phyloP scores from a whole-genome alignment of 2,329 filamentous ascomycete species.

The Beauveria pseudobassiana region DNA sequence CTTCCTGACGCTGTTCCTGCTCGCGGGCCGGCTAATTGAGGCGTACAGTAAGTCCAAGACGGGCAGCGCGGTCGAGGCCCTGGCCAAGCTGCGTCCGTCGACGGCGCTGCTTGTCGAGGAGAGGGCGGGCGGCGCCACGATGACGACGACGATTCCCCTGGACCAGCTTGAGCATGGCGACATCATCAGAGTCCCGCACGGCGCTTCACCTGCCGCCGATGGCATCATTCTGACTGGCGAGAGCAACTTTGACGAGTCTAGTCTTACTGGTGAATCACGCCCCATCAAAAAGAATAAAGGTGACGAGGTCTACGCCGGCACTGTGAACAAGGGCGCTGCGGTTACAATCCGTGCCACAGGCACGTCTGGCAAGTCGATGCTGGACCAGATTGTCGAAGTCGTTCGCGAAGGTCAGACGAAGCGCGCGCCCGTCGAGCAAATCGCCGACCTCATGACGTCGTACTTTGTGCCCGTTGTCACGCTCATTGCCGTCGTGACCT shows the following conservation, averaged over 20 bases:
- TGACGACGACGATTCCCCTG: conserved; percentile 39
- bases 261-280: conserved; percentile 72
- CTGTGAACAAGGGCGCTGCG: conserved; percentile 61
- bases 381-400: conserved; percentile 71
- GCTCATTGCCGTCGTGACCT: conserved; percentile 61
- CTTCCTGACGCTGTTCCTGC: conserved; percentile 81
- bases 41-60: conserved; percentile 88
- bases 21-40: conserved; percentile 68
- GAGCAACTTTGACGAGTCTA: conserved; percentile 79
- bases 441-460: conserved; percentile 64
- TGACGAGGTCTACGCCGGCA: conserved; percentile 64
- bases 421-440: conserved; percentile 66
- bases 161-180: conserved; percentile 72
- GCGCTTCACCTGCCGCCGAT: conserved; percentile 78
- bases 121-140: conserved; percentile 28
- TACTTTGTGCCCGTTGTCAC: conserved; percentile 73
- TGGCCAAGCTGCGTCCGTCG: conserved; percentile 70
- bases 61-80: conserved; percentile 73
- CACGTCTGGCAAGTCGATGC: conserved; percentile 61
- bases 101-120: conserved; percentile 63
- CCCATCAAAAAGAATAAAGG: conserved; percentile 55
- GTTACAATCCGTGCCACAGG: conserved; percentile 58
- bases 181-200: conserved; percentile 66
- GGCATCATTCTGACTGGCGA: conserved; percentile 57
- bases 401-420: conserved; percentile 72